Conservation (phyloP, 768 basidiomycete species). For the Russula foetens region DNA sequence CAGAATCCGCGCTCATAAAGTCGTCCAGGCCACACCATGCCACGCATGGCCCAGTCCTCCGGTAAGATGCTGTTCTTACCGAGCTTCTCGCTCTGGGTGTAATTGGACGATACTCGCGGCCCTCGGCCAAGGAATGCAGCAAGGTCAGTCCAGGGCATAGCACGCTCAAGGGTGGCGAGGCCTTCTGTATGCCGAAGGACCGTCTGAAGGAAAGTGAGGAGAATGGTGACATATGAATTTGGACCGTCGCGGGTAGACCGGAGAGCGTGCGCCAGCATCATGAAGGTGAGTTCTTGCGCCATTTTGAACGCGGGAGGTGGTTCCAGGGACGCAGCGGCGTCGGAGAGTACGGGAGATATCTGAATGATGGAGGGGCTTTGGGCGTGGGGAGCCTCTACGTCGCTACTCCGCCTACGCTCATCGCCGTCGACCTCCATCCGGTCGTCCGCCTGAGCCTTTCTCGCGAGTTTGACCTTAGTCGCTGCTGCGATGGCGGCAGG, state of each 20-base stretch:
- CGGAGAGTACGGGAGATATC: slow-evolving; percentile 29
- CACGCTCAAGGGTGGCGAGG: slow-evolving; percentile 57
- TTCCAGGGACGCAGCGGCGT: slow-evolving; percentile 24
- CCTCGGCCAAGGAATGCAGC: slow-evolving; percentile 53
- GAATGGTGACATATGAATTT: slow-evolving; percentile 81
- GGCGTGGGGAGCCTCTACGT: slow-evolving; percentile 23
- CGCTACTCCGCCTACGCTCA: slow-evolving; percentile 23
- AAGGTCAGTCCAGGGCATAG: slow-evolving; percentile 79
- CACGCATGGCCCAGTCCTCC: slow-evolving; percentile 94
- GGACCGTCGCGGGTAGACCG: slow-evolving; percentile 54
- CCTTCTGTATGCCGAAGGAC: slow-evolving; percentile 57
- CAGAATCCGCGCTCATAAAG: slow-evolving; percentile 94
- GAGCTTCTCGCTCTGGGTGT: slow-evolving; percentile 6
- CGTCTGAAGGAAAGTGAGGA: slow-evolving; percentile 85
- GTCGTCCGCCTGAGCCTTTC: slow-evolving; percentile 28
- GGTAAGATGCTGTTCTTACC: slow-evolving; percentile 37
- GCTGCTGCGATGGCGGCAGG: slow-evolving; percentile 29
- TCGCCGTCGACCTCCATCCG: slow-evolving; percentile 63
- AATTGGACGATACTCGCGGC: slow-evolving; percentile 43
- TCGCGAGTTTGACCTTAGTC: slow-evolving; percentile 32
- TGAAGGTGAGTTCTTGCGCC: slow-evolving; percentile 72
- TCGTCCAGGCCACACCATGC: slow-evolving; percentile 93
- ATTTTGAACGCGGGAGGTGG: slow-evolving; percentile 59
- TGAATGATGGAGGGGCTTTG: slow-evolving; percentile 23
- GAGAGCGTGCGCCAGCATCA: slow-evolving; percentile 67